Evolutionary conservation across 768 basidiomycete species (phyloP), one percentile per base, ranked within the genome.

Genomic region (Lactarius sanguifluus): DNA sequence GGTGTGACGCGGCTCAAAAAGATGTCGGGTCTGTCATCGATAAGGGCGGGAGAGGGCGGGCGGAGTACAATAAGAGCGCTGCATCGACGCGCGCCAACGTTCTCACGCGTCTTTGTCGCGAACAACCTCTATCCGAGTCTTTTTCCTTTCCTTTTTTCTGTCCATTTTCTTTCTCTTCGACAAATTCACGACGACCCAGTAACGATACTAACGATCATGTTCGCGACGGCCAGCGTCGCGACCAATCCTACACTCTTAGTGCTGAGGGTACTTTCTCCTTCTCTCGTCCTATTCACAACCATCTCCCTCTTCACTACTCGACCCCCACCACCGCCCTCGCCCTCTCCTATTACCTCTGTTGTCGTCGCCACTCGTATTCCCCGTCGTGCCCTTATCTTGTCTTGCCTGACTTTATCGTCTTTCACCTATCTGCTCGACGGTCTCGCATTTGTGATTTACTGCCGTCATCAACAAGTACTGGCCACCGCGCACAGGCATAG

Each of bases 381-480:
- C 50, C 88, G 95, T 73, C 86, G 90, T 66, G 83, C 83, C 50
- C 77, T 87, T 66, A 94, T 98, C 74, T 81, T 95, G 57, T 75
- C 82, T 52, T 79, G 92, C 67, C 81, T 96, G 57, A 85, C 89
- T 59, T 78, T 94, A 61, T 74, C 82, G 28, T 83, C 90, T n/a
- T 75, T 89, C 59, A 87, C 89, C 18, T 96, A 86, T 74, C 80
- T 96, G 59, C 76, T 86, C 36, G 93, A 96, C 73, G 94, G 92
- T 16, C 80, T 89, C 38, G 81, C 88, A 18, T 88, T 91, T 71
- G 85, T 90, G 52, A 78, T 84, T 5, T 83, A 81, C 73, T n/a
- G 83, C 87, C 23, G 80, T 94, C 52, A 73, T 93, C 64, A 80
- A 83, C 70, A 85, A 87, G 70, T 67, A 79, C 12, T 94, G 93